Conservation (phyloP, 2,329 filamentous ascomycete genomes). For the Talaromyces sp. region DNA sequence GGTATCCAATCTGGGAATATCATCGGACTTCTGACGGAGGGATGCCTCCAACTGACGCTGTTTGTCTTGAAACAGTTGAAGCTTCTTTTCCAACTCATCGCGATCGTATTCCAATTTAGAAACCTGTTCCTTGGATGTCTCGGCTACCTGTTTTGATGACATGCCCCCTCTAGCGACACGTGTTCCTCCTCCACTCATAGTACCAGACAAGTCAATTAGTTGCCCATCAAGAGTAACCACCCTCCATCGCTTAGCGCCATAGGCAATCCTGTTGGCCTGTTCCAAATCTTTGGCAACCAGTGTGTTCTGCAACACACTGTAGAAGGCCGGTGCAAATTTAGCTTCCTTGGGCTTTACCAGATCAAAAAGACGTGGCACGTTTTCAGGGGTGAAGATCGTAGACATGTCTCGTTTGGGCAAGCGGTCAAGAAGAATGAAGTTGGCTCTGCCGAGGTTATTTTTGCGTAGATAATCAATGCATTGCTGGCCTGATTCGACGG, state of each 20-base stretch:
- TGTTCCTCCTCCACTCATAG: constrained; percentile 94
- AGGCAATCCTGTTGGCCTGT: constrained; percentile 96
- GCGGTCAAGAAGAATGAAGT: constrained; percentile 94
- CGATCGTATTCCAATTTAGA: constrained; percentile 79
- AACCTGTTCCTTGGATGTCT: constrained; percentile 84
- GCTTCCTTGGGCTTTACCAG: constrained; percentile 84
- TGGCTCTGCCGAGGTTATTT: constrained; percentile 92
- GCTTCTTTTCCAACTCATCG: constrained; percentile 76
- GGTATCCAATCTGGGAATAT: constrained; percentile 80
- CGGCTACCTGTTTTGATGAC: constrained; percentile 90
- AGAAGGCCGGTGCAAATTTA: constrained; percentile 84
- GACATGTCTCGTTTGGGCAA: constrained; percentile 72
- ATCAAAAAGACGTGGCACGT: constrained; percentile 88
- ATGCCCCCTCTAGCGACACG: constrained; percentile 88
- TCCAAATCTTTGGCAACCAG: constrained; percentile 85
- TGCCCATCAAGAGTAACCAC: constrained; percentile 94
- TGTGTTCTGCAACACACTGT: constrained; percentile 90
- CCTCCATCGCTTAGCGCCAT: constrained; percentile 87
- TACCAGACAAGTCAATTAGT: constrained; percentile 95
- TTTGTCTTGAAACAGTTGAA: constrained; percentile 77
- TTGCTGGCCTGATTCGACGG: constrained; percentile 91
- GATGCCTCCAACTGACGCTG: constrained; percentile 72
- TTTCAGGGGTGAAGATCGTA: constrained; percentile 80
- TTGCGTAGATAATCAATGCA: constrained; percentile 97
- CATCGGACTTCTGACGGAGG: constrained; percentile 65